Evolutionary conservation across 2,329 filamentous ascomycete genomes (phyloP).

Genomic region (Penicillium fuscoglaucum): DNA sequence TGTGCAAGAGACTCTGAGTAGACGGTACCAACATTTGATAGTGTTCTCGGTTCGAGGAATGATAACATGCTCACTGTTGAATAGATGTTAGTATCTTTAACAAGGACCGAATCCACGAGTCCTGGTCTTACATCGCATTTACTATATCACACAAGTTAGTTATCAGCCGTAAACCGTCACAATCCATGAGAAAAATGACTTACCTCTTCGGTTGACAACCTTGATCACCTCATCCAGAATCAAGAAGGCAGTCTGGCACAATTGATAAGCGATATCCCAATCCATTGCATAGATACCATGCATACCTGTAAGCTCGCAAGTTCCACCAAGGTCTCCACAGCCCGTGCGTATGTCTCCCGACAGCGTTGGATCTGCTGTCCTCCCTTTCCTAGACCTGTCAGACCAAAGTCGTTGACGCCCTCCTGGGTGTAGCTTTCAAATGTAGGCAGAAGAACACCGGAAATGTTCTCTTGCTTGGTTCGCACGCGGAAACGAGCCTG

Average conservation of each 20-base stretch:
- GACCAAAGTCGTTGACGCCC: slow-evolving; percentile 89
- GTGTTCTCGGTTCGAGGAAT: slow-evolving; percentile 98
- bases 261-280: slow-evolving; percentile 13
- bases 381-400: slow-evolving; percentile 94
- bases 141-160: slow-evolving; percentile 54
- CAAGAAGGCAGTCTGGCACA: slow-evolving; percentile 79
- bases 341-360: slow-evolving; percentile 91
- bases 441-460: slow-evolving; percentile 87
- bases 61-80: slow-evolving; percentile 63
- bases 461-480: slow-evolving; percentile 97
- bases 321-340: slow-evolving; percentile 94
- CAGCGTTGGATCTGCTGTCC: slow-evolving; percentile 95
- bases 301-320: slow-evolving; percentile 80
- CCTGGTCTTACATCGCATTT: slow-evolving; percentile 75
- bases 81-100: slow-evolving; percentile 17
- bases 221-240: slow-evolving; percentile 99
- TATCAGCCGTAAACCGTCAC: not conserved
- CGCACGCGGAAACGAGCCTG: slow-evolving; percentile 88
- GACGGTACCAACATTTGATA: slow-evolving; percentile 73
- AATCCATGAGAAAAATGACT: slow-evolving; percentile 27
- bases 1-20: not conserved
- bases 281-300: not conserved
- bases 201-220: slow-evolving; percentile 92
- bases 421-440: slow-evolving; percentile 91
- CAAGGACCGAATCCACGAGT: not conserved